phyloP scores from a whole-genome alignment of 352 stramenopile species.

The Globisporangium alternatum region DNA sequence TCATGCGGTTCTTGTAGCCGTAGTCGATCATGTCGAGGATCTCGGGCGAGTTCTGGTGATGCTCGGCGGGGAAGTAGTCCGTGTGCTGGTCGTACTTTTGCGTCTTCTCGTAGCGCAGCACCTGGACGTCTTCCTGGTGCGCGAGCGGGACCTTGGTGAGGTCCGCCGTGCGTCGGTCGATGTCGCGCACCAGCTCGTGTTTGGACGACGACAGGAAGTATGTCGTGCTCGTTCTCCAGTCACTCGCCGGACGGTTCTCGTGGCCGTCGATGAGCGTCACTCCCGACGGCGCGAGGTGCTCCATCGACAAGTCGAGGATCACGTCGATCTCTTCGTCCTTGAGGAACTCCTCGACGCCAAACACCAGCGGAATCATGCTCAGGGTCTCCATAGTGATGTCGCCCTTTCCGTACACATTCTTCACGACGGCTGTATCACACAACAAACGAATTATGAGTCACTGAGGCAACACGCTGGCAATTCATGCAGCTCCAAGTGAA shows the following conservation, averaged over 20 bases:
- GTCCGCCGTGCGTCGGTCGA: constrained; percentile 63
- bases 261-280: constrained; percentile 65
- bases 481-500: neutral
- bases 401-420: constrained; percentile 38
- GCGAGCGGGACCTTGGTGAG: constrained; percentile 52
- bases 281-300: constrained; percentile 55
- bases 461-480: neutral
- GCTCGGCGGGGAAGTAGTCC: constrained; percentile 56
- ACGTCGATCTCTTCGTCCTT: constrained; percentile 75
- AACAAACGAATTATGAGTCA: neutral
- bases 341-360: constrained; percentile 71
- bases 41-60: constrained; percentile 35
- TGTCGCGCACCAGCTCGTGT: constrained; percentile 40
- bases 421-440: constrained; percentile 30
- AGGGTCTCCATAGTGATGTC: constrained; percentile 57
- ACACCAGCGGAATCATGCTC: constrained; percentile 67
- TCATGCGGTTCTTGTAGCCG: constrained; percentile 82
- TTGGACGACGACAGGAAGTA: constrained; percentile 61
- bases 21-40: constrained; percentile 56
- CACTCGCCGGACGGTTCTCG: constrained; percentile 54
- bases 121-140: constrained; percentile 70
- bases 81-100: constrained; percentile 79
- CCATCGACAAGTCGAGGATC: constrained; percentile 63
- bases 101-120: constrained; percentile 65
- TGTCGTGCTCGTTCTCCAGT: constrained; percentile 78